phyloP scores from a whole-genome alignment of 2,329 filamentous ascomycete species.

The Clarireedia homoeocarpa region DNA sequence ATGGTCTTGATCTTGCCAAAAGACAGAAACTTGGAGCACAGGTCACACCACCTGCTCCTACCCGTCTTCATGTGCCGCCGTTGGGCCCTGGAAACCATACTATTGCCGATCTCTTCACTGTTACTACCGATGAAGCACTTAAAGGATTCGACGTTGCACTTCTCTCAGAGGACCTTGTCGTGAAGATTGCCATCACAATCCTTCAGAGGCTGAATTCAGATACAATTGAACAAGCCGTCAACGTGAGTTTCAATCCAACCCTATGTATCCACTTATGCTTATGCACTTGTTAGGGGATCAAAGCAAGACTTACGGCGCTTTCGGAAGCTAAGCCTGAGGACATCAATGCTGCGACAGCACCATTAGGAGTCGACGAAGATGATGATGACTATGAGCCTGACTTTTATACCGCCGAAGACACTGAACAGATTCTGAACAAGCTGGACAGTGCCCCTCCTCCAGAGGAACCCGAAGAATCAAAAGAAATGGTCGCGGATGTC shows the following conservation, averaged over 20 bases:
- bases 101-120: constrained; percentile 76
- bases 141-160: constrained; percentile 76
- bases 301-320: constrained; percentile 37
- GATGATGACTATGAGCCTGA: constrained; percentile 93
- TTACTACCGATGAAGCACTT: constrained; percentile 68
- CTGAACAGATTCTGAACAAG: constrained; percentile 70
- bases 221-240: constrained; percentile 64
- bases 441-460: constrained; percentile 63
- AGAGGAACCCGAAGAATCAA: constrained; percentile 36
- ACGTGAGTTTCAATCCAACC: constrained; percentile 41
- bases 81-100: constrained; percentile 69
- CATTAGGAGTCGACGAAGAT: constrained; percentile 62
- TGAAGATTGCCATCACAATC: constrained; percentile 74
- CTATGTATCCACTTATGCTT: constrained; percentile 2
- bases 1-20: constrained; percentile 71
- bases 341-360: constrained; percentile 51
- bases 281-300: constrained; percentile 37
- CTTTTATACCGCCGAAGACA: constrained; percentile 63
- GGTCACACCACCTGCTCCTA: constrained; percentile 25
- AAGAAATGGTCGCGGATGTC: constrained; percentile 37
- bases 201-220: constrained; percentile 63
- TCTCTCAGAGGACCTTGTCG: constrained; percentile 66
- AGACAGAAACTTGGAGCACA: constrained; percentile 61
- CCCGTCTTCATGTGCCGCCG: constrained; percentile 45
- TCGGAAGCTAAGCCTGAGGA: constrained; percentile 16